Conservation (phyloP, 2,329 filamentous ascomycete species). For the Aspergillus transmontanensis region DNA sequence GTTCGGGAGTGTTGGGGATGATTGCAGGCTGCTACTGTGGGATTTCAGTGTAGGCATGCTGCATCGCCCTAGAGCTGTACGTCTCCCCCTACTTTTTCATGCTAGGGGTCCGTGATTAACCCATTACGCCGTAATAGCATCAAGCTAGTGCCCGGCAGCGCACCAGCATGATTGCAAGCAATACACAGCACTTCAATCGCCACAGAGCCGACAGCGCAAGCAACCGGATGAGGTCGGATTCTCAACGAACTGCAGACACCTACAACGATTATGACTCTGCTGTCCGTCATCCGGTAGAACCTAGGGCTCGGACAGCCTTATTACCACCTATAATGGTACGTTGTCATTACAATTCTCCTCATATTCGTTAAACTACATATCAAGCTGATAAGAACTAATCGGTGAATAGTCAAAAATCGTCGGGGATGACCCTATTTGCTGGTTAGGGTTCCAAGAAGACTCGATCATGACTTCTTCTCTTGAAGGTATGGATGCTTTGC, state of each 20-base stretch:
- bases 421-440: conserved; percentile 83
- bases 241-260: conserved; percentile 58
- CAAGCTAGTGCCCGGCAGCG: conserved; percentile 42
- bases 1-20: conserved; percentile 94
- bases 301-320: conserved; percentile 79
- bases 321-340: conserved; percentile 86
- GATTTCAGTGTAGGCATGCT: conserved; percentile 98
- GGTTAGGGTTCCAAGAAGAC: conserved; percentile 91
- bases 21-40: conserved; percentile 88
- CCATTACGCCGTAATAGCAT: conserved; percentile 23
- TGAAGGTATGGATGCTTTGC: conserved; percentile 64
- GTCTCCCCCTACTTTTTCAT: conserved; percentile 38
- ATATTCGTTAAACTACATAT: conserved; percentile 7
- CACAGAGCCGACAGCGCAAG: conserved; percentile 64
- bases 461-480: conserved; percentile 91
- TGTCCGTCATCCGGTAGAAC: conserved; percentile 78
- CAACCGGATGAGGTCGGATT: conserved; percentile 70
- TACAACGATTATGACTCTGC: conserved; percentile 57
- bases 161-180: conserved; percentile 35
- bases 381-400: background rate
- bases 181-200: conserved; percentile 50
- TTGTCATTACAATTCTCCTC: conserved; percentile 17
- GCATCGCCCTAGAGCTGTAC: conserved; percentile 80
- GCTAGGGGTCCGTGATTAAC: conserved; percentile 12
- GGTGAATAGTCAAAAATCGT: conserved; percentile 71